phyloP scores from a whole-genome alignment of 2,329 filamentous ascomycete species.

The Diaporthe citrichinensis region DNA sequence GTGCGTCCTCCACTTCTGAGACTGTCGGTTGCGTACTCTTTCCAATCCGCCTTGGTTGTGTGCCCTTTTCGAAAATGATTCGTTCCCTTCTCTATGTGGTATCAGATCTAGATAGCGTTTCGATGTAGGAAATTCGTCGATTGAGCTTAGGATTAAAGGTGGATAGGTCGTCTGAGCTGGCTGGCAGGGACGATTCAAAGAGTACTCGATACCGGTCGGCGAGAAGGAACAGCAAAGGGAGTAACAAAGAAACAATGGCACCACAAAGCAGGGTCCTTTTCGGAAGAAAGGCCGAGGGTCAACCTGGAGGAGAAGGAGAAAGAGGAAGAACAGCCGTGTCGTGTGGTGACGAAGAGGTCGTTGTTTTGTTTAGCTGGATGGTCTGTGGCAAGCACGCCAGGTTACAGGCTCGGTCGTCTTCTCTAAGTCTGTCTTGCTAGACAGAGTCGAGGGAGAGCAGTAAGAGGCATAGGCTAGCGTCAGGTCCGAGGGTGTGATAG shows the following conservation, averaged over 20 bases:
- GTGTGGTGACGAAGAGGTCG: slow-evolving; percentile 37
- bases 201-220: slow-evolving; percentile 43
- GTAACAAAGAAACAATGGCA: slow-evolving; percentile 47
- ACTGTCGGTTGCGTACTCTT: slow-evolving; percentile 36
- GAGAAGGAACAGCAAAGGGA: slow-evolving; percentile 41
- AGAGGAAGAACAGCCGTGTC: slow-evolving; percentile 44
- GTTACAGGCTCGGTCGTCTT: slow-evolving; percentile 19
- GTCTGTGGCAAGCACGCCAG: slow-evolving; percentile 23
- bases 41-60: slow-evolving; percentile 30
- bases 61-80: slow-evolving; percentile 34
- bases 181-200: slow-evolving; percentile 41
- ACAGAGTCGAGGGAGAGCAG: slow-evolving; percentile 41
- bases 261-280: slow-evolving; percentile 43
- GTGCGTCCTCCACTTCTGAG: neutral
- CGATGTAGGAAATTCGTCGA: slow-evolving; percentile 38
- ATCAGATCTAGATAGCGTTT: slow-evolving; percentile 38
- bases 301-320: slow-evolving; percentile 68
- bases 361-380: slow-evolving; percentile 23
- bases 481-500: slow-evolving; percentile 40
- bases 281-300: slow-evolving; percentile 64
- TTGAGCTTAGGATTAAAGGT: slow-evolving; percentile 40
- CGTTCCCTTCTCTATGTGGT: slow-evolving; percentile 41
- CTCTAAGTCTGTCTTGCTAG: slow-evolving; percentile 14
- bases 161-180: slow-evolving; percentile 41
- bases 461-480: slow-evolving; percentile 42